Percentiles rank a stretch among this genome's conserved stretches.
Evolutionary conservation across 768 basidiomycete species (phyloP).

Genomic region (Lyophyllum semitale): DNA sequence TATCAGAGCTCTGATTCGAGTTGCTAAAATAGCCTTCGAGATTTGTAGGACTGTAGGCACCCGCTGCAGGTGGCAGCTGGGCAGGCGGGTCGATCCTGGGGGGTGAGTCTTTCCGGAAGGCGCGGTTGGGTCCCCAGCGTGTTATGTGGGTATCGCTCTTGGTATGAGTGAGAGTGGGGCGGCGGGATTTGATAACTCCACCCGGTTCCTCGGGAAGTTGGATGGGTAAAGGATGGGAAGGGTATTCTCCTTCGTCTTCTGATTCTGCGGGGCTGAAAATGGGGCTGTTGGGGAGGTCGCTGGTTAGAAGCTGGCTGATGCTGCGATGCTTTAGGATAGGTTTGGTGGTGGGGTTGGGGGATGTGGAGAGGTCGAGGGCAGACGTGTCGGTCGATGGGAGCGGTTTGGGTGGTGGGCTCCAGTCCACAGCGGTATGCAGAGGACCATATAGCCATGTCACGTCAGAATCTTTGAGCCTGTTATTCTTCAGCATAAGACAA

Average conservation of each 20-base stretch:
- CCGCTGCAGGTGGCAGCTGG: conserved; percentile 12
- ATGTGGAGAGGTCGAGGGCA: conserved; percentile 49
- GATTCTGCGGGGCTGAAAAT: conserved; percentile 62
- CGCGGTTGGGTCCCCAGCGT: conserved; percentile 47
- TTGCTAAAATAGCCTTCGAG: conserved; percentile 20
- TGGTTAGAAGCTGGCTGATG: conserved; percentile 84
- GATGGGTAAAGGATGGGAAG: neutral
- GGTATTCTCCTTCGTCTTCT: conserved; percentile 40
- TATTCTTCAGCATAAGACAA: conserved; percentile 5
- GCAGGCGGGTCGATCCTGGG: conserved; percentile 57
- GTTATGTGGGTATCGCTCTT: conserved; percentile 88
- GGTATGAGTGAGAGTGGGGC: conserved; percentile 75
- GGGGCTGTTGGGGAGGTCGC: conserved; percentile 65
- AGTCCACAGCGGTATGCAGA: conserved; percentile 90
- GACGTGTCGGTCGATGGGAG: conserved; percentile 36
- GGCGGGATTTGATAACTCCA: conserved; percentile 22
- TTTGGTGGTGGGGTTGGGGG: conserved; percentile 47
- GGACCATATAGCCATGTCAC: conserved; percentile 99
- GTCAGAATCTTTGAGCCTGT: conserved; percentile 98
- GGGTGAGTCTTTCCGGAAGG: conserved; percentile 68
- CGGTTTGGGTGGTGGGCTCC: conserved; percentile 55
- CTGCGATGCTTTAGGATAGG: conserved; percentile 97
- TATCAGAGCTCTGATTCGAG: conserved; percentile 16
- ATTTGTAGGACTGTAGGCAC: conserved; percentile 23
- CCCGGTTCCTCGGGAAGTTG: conserved; percentile 12